Evolutionary conservation across 371 early-diverging fungal species (phyloP).

Genomic region (Apophysomyces variabilis): DNA sequence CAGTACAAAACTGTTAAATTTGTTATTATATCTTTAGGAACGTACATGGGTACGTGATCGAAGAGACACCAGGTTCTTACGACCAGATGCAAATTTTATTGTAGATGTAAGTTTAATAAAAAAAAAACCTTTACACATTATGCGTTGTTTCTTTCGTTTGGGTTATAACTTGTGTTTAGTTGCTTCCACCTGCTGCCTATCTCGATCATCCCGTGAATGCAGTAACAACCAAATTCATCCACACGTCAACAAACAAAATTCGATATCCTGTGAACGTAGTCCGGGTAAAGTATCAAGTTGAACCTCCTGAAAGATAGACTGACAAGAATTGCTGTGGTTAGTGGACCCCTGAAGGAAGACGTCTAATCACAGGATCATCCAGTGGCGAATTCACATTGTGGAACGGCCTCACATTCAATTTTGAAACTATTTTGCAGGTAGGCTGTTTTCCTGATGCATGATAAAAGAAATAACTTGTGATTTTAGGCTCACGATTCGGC

Average conservation of each 20-base stretch:
- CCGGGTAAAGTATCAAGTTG: conserved; percentile 54
- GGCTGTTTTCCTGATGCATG: conserved; percentile 1
- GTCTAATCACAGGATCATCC: conserved; percentile 96
- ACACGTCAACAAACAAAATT: conserved; percentile 97
- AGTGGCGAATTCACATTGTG: conserved; percentile 99
- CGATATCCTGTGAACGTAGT: conserved; percentile 96
- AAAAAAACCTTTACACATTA: no score
- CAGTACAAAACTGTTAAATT: conserved; percentile 13
- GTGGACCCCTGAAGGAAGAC: conserved; percentile 99
- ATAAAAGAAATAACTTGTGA: conserved; percentile 7
- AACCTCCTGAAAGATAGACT: not conserved
- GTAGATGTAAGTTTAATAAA: conserved; percentile 68
- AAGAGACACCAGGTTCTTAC: conserved; percentile 65
- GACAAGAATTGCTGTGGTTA: conserved; percentile 23
- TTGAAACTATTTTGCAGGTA: conserved; percentile 98
- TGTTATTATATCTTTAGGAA: conserved; percentile 39
- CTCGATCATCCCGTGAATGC: conserved; percentile 81
- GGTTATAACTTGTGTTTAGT: conserved; percentile 38
- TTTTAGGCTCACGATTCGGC: conserved; percentile 92
- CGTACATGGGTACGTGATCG: conserved; percentile 67
- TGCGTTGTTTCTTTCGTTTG: conserved; percentile 2
- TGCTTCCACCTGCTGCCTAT: conserved; percentile 81
- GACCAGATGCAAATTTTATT: conserved; percentile 89
- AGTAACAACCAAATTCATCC: conserved; percentile 92
- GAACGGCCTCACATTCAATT: conserved; percentile 99